phyloP scores from a whole-genome alignment of 352 stramenopile species.

The Phytophthora pisi region DNA sequence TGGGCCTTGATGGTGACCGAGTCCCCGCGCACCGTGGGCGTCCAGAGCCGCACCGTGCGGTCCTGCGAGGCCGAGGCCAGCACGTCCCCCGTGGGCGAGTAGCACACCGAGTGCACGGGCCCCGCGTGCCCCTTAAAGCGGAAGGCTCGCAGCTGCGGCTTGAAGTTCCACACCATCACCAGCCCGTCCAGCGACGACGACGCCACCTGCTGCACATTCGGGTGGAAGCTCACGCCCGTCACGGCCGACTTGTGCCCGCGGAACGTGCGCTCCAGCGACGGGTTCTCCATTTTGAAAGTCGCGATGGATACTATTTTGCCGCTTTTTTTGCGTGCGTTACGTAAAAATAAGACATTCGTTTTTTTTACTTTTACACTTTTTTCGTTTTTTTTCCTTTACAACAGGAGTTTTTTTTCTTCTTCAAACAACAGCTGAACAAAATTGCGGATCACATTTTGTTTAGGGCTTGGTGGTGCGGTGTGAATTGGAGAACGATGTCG shows the following conservation, averaged over 20 bases:
- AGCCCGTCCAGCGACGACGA: conserved; percentile 75
- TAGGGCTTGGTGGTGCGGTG: too few relatives aligned
- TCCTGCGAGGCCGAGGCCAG: conserved; percentile 91
- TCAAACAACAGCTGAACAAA: too few relatives aligned
- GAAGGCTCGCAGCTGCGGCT: conserved; percentile 80
- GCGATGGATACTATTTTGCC: too few relatives aligned
- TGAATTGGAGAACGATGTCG: too few relatives aligned
- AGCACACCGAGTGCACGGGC: conserved; percentile 76
- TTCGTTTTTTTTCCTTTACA: too few relatives aligned
- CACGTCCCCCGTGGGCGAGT: conserved; percentile 80
- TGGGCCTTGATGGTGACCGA: conserved; percentile 77
- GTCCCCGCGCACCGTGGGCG: conserved; percentile 77
- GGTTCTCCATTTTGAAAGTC: neutral
- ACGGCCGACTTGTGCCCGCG: conserved; percentile 84
- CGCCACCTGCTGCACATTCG: conserved; percentile 86
- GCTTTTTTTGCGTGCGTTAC: too few relatives aligned
- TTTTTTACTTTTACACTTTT: too few relatives aligned
- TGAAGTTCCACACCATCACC: conserved; percentile 95
- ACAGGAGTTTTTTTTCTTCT: too few relatives aligned
- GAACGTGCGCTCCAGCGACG: conserved; percentile 88
- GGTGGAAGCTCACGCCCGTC: conserved; percentile 82
- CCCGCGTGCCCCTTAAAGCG: conserved; percentile 82
- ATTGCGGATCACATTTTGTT: too few relatives aligned
- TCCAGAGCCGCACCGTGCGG: conserved; percentile 92
- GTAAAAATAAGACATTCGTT: too few relatives aligned